These are phyloP conservation scores for Zalerion maritima DNA, from an alignment of 495 filamentous ascomycete genomes.

Conservation along the genomic window DNA sequence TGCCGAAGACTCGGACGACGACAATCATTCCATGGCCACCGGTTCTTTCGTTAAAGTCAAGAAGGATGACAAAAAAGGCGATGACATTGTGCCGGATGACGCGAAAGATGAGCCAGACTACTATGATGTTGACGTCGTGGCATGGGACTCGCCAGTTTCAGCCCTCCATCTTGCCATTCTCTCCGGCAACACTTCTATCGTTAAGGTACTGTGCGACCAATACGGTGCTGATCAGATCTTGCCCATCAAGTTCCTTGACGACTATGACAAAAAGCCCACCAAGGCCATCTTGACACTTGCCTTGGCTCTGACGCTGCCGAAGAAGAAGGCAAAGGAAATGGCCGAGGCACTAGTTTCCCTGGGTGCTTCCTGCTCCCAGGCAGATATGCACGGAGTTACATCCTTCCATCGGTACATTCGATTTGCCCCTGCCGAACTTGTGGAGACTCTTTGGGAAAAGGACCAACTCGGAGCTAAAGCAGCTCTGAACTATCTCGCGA, in stretches of 20 bases:
- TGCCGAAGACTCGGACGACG: conserved; percentile 25
- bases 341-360: conserved; percentile 45
- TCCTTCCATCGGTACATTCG: conserved; percentile 42
- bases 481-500: conserved; percentile 46
- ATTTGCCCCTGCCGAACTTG: conserved; percentile 30
- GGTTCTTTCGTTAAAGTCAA: conserved; percentile 56
- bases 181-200: conserved; percentile 48
- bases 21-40: conserved; percentile 35
- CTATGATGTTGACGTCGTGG: conserved; percentile 56
- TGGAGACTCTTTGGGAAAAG: conserved; percentile 42
- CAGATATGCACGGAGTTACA: conserved; percentile 42
- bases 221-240: conserved; percentile 61
- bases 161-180: conserved; percentile 67
- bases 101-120: conserved; percentile 56
- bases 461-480: conserved; percentile 44
- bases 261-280: conserved; percentile 26
- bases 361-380: conserved; percentile 60
- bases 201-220: conserved; percentile 52
- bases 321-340: conserved; percentile 46
- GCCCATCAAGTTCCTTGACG: conserved; percentile 45
- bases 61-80: conserved; percentile 17
- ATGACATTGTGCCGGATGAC: conserved; percentile 28
- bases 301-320: conserved; percentile 41
- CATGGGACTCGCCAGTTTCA: conserved; percentile 61
- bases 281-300: conserved; percentile 50